Percentiles rank a stretch among this genome's conserved stretches.
Evolutionary conservation across 805 yeast genomes (phyloP).

Genomic region (Candida loeiensis): DNA sequence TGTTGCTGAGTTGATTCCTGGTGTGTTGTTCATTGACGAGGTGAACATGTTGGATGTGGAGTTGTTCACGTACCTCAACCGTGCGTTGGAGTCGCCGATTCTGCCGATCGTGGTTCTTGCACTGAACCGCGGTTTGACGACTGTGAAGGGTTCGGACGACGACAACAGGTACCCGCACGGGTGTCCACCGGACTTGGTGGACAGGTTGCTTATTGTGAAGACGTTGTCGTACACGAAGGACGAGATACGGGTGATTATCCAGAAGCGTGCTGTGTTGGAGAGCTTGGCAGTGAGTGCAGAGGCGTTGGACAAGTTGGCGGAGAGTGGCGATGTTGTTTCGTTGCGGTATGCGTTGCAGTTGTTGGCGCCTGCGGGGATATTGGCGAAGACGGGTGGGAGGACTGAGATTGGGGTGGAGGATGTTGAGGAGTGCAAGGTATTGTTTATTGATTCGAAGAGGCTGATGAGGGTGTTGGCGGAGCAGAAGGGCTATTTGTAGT

Average conservation of each 20-base stretch:
- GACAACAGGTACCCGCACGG: slow-evolving; percentile 92
- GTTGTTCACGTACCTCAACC: slow-evolving; percentile 90
- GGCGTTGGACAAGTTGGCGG: slow-evolving; percentile 74
- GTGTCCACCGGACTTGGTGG: slow-evolving; percentile 90
- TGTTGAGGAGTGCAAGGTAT: slow-evolving; percentile 74
- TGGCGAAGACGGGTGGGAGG: slow-evolving; percentile 72
- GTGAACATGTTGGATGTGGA: slow-evolving; percentile 98
- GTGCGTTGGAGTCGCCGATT: slow-evolving; percentile 86
- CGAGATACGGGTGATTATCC: slow-evolving; percentile 78
- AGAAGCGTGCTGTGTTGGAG: slow-evolving; percentile 79
- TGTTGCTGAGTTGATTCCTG: slow-evolving; percentile 95
- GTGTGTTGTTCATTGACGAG: slow-evolving; percentile 96
- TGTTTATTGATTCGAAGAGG: slow-evolving; percentile 84
- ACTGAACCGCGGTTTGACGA: slow-evolving; percentile 90
- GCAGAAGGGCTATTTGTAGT: slow-evolving; percentile 22
- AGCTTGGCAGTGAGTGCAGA: slow-evolving; percentile 58
- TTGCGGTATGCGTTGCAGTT: slow-evolving; percentile 90
- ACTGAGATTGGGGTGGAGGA: slow-evolving; percentile 65
- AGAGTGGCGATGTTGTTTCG: slow-evolving; percentile 71
- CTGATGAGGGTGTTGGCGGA: slow-evolving; percentile 64
- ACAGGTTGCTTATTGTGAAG: slow-evolving; percentile 85
- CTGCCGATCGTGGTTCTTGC: slow-evolving; percentile 96
- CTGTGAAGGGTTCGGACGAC: slow-evolving; percentile 83
- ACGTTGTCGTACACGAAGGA: slow-evolving; percentile 84
- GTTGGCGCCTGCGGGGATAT: slow-evolving; percentile 83